A percentile compares a stretch with the other conserved stretches of the same genome.
These are phyloP conservation scores for Leersia perrieri DNA, from an alignment of 176 grass and related monocot genomes.

Conservation along the genomic window DNA sequence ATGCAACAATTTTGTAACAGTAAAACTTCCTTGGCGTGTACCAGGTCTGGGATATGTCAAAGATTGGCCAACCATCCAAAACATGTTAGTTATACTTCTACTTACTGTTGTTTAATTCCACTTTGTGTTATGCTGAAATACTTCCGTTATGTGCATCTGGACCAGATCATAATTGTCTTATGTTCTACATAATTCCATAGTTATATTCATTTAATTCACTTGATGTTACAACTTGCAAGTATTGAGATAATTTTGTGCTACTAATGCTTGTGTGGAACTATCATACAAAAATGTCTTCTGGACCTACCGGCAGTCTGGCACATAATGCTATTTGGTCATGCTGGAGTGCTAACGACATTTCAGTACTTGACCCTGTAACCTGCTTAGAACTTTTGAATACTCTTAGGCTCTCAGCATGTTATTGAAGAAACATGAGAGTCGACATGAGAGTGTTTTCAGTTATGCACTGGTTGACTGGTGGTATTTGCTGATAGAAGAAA, in stretches of 20 bases:
- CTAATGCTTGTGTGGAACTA: not conserved
- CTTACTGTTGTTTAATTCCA: constrained; percentile 6
- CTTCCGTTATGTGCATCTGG: not conserved
- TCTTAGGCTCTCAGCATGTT: too few species aligned
- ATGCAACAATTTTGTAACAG: not conserved
- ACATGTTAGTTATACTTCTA: constrained; percentile 49
- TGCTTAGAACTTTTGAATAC: constrained; percentile 5
- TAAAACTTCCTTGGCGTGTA: constrained; percentile 23
- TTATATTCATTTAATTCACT: not conserved
- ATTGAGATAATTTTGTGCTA: not conserved
- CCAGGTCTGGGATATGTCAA: constrained; percentile 98
- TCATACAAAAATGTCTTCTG: not conserved
- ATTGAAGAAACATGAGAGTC: too few species aligned
- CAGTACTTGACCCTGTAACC: not conserved
- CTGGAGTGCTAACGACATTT: not conserved
- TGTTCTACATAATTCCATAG: constrained; percentile 1
- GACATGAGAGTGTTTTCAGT: constrained; percentile 16
- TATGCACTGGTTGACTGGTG: constrained; percentile 2
- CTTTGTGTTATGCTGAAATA: constrained; percentile 16
- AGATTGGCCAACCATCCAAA: constrained; percentile 76
- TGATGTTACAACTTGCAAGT: constrained; percentile 4
- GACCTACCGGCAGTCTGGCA: not conserved
- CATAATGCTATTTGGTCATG: not conserved
- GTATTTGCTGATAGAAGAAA: constrained; percentile 25
- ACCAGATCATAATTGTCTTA: constrained; percentile 6